phyloP scores from a whole-genome alignment of 2,329 filamentous ascomycete species.

The Aureobasidium sp. region DNA sequence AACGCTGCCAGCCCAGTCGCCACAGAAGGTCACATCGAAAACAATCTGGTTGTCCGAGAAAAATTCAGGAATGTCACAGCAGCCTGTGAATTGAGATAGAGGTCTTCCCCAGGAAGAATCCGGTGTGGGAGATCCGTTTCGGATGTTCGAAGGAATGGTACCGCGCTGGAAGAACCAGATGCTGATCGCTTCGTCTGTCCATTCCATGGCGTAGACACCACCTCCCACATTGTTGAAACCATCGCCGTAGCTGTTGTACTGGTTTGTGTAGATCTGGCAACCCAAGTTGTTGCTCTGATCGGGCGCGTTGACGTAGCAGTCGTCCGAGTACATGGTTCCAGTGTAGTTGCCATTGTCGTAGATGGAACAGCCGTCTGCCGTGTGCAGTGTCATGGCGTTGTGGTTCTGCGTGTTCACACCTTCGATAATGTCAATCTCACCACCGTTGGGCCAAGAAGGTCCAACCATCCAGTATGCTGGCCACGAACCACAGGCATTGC shows the following conservation, averaged over 20 bases:
- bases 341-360: constrained; percentile 57
- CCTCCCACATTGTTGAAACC: constrained; percentile 41
- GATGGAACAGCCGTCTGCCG: constrained; percentile 28
- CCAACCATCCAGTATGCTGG: constrained; percentile 61
- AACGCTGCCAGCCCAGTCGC: constrained; percentile 33
- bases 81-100: constrained; percentile 55
- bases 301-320: constrained; percentile 33
- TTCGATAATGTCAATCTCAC: constrained; percentile 37
- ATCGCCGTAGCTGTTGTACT: constrained; percentile 28
- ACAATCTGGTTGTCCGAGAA: constrained; percentile 55
- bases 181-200: constrained; percentile 25
- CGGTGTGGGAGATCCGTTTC: constrained; percentile 47
- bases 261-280: constrained; percentile 45
- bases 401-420: constrained; percentile 31
- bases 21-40: constrained; percentile 34
- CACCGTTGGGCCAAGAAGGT: constrained; percentile 40
- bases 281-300: constrained; percentile 32
- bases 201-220: constrained; percentile 34
- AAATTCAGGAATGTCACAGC: constrained; percentile 58
- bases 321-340: constrained; percentile 49
- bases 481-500: constrained; percentile 64
- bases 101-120: constrained; percentile 54
- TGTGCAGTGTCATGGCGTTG: constrained; percentile 33
- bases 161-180: constrained; percentile 34
- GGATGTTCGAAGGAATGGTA: constrained; percentile 36